Base-by-base conservation (phyloP, 345 rosid genomes). In the Limnanthes douglasii region DNA sequence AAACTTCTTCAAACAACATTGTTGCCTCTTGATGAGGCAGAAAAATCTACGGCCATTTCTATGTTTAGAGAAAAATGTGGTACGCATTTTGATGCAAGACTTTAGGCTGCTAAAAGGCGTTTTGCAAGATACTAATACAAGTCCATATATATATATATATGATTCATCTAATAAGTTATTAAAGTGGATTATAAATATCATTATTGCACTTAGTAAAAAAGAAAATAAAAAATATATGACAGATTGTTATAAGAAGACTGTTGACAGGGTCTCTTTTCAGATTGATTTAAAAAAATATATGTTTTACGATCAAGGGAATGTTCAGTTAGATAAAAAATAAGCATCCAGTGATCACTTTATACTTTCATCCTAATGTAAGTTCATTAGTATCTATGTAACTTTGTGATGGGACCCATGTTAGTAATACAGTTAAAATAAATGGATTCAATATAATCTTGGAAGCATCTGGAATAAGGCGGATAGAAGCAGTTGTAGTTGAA, bases 21-120 rank as follows among this genome's bases (percentile, higher is more conserved):
- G 48, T 66, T 88, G 86, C 69, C 95, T 17, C 73, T 78, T 45
- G 35, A 22, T 23, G 93, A 73, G 54, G 97, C 95, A 18, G 79
- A 78, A 68, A 57, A 19, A 22, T 93, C 86, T 14, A 95, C 86
- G 21, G 97, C 97, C 42, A 79, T 78, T 54, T 95, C 97, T 41
- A 88, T 88, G 95, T 88, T 83, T 55, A 95, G 97, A 28, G 95
- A 83, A 66, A 88, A 88, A 51, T 88, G 83, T 39, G 93, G 80
- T 16, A 93, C n/a, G n/a, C n/a, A n/a, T n/a, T n/a, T n/a, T n/a
- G n/a, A n/a, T n/a, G n/a, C n/a, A n/a, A n/a, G n/a, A n/a, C n/a
- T n/a, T n/a, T n/a, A n/a, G n/a, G n/a, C n/a, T n/a, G n/a, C n/a
- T n/a, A n/a, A n/a, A n/a, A n/a, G n/a, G n/a, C n/a, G n/a, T n/a